phyloP scores from a whole-genome alignment of 108 stramenopile species.

The Nannochloropsis salina region DNA sequence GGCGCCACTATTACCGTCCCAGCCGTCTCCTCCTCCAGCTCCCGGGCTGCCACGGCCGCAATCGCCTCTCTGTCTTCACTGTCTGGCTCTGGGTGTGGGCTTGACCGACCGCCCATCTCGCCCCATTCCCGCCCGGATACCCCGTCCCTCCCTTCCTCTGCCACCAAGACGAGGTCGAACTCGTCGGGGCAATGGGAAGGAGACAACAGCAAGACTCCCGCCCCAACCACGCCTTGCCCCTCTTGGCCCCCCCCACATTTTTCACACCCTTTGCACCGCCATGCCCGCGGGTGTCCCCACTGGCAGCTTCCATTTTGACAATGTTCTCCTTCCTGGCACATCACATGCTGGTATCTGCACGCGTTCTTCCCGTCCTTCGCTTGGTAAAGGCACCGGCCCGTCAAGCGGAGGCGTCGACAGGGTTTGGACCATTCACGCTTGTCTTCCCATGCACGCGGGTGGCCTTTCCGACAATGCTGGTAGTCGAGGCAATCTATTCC shows the following conservation, averaged over 20 bases:
- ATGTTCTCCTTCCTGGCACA: not conserved
- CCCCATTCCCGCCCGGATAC: not conserved
- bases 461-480: not conserved
- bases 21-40: not conserved
- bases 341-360: not conserved
- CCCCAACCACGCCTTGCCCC: not conserved
- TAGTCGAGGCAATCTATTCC: not conserved
- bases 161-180: not conserved
- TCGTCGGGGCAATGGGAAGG: not conserved
- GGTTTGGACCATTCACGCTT: not conserved
- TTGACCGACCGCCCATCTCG: not conserved
- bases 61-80: not conserved
- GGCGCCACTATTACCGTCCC: not conserved
- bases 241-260: not conserved
- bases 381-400: not conserved
- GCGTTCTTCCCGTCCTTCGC: not conserved
- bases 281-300: not conserved
- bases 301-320: not conserved
- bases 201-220: slow-evolving; percentile 9
- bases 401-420: not conserved
- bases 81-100: not conserved
- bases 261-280: not conserved
- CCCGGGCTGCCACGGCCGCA: not conserved
- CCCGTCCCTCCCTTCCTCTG: not conserved
- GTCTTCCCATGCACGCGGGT: slow-evolving; percentile 7